These are phyloP conservation scores for Hypoxylon crocopeplum DNA, from an alignment of 495 filamentous ascomycete genomes.

Conservation along the genomic window DNA sequence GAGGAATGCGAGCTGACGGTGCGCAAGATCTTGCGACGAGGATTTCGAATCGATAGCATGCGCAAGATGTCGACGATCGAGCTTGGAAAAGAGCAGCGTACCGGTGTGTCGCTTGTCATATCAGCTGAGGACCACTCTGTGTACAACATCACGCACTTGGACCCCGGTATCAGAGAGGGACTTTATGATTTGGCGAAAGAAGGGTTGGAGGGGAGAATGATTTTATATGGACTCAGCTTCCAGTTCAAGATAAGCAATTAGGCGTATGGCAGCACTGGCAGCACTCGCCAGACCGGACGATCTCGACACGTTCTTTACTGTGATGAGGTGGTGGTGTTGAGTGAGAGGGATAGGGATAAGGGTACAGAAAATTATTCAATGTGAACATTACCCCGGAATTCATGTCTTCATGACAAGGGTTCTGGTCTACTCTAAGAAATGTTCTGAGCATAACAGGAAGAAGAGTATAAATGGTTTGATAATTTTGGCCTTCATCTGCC, in stretches of 20 bases:
- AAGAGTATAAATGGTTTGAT: too few relatives aligned
- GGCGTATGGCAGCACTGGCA: neutral
- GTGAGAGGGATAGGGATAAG: too few relatives aligned
- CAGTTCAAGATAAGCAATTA: conserved; percentile 12
- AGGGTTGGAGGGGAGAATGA: conserved; percentile 24
- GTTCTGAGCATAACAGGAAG: too few relatives aligned
- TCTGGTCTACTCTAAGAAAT: too few relatives aligned
- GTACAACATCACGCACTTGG: neutral
- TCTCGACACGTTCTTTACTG: too few relatives aligned
- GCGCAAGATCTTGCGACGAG: conserved; percentile 17
- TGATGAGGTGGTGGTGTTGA: too few relatives aligned
- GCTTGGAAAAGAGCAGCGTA: conserved; percentile 10
- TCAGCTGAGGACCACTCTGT: conserved; percentile 13
- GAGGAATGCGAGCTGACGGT: conserved; percentile 15
- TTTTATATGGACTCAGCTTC: conserved; percentile 24
- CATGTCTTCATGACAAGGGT: too few relatives aligned
- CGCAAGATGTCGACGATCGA: conserved; percentile 7
- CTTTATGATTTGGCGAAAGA: conserved; percentile 18
- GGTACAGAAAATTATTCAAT: too few relatives aligned
- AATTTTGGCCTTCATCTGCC: too few relatives aligned
- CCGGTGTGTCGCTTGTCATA: conserved; percentile 12
- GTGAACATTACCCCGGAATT: too few relatives aligned
- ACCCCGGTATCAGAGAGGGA: conserved; percentile 20
- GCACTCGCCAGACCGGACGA: too few relatives aligned
- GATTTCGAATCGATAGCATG: conserved; percentile 11